Percentiles rank a stretch among this genome's conserved stretches.
These are phyloP conservation scores for Insectozyma bohioensis DNA, from an alignment of 1,139 yeast species.

Conservation along the genomic window DNA sequence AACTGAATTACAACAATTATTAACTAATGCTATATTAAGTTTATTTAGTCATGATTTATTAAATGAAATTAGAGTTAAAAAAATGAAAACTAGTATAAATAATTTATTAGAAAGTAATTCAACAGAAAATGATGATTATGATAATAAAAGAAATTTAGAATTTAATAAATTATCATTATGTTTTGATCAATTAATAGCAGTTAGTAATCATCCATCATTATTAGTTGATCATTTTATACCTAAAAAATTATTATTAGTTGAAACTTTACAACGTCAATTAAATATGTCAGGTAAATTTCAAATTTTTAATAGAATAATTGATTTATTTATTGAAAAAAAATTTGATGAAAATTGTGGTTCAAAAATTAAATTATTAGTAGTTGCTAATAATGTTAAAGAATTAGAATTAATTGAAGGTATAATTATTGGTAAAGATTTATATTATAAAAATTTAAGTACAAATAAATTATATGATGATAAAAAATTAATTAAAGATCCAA, in stretches of 20 bases:
- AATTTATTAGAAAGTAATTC: constrained; percentile 25
- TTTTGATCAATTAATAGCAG: constrained; percentile 48
- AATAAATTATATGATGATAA: constrained; percentile 53
- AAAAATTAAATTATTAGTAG: no score
- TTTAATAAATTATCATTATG: constrained; percentile 28
- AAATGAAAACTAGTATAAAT: constrained; percentile 35
- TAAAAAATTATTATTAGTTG: constrained; percentile 61
- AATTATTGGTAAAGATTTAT: constrained; percentile 57
- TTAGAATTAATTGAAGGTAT: constrained; percentile 69
- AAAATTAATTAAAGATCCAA: constrained; percentile 7
- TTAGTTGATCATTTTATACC: constrained; percentile 77
- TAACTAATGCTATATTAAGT: constrained; percentile 52
- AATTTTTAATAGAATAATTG: constrained; percentile 52
- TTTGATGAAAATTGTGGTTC: constrained; percentile 7
- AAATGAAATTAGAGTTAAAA: constrained; percentile 24
- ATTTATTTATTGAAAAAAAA: constrained; percentile 22
- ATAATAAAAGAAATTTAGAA: constrained; percentile 10
- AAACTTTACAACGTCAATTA: constrained; percentile 55
- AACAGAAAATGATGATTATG: no score
- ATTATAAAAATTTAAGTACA: constrained; percentile 61
- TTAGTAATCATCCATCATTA: constrained; percentile 65
- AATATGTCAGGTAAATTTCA: constrained; percentile 60
- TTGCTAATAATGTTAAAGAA: constrained; percentile 64
- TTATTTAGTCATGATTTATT: constrained; percentile 50
- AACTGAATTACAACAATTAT: constrained; percentile 55